Evolutionary conservation across 495 filamentous ascomycete genomes (phyloP).

Genomic region (Penicillium silybi): DNA sequence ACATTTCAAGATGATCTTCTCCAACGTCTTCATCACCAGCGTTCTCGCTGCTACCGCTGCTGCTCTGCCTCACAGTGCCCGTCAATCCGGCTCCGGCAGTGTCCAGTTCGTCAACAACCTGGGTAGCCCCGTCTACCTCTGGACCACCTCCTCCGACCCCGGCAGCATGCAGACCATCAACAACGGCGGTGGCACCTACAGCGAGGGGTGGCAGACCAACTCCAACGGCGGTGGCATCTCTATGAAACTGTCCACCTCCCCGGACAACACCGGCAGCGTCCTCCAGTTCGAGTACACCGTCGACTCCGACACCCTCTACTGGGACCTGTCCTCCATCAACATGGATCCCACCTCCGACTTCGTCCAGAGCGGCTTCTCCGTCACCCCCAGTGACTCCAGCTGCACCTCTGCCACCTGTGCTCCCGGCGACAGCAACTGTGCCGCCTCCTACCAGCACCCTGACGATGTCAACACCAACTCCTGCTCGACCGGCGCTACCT

Average conservation of each 20-base stretch:
- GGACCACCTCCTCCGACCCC: conserved; percentile 35
- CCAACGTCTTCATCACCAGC: conserved; percentile 23
- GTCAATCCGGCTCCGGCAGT: conserved; percentile 11
- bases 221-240: conserved; percentile 43
- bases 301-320: conserved; percentile 21
- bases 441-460: conserved; percentile 30
- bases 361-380: conserved; percentile 19
- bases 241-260: conserved; percentile 42
- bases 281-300: conserved; percentile 37
- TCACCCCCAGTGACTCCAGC: conserved; percentile 18
- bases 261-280: conserved; percentile 28
- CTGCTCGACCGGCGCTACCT: conserved; percentile 21
- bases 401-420: conserved; percentile 24
- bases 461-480: conserved; percentile 31
- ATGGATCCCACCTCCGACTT: conserved; percentile 19
- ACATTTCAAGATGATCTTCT: conserved; percentile 17
- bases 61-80: conserved; percentile 16
- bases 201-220: conserved; percentile 35
- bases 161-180: conserved; percentile 38
- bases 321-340: conserved; percentile 36
- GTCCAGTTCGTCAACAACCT: conserved; percentile 38
- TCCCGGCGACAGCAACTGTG: conserved; percentile 25
- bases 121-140: conserved; percentile 37
- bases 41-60: conserved; percentile 20
- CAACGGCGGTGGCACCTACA: conserved; percentile 33